Percentiles rank a stretch among this genome's conserved stretches.
phyloP scores from a whole-genome alignment of 83 land plant species.

The Picea engelmannii region DNA sequence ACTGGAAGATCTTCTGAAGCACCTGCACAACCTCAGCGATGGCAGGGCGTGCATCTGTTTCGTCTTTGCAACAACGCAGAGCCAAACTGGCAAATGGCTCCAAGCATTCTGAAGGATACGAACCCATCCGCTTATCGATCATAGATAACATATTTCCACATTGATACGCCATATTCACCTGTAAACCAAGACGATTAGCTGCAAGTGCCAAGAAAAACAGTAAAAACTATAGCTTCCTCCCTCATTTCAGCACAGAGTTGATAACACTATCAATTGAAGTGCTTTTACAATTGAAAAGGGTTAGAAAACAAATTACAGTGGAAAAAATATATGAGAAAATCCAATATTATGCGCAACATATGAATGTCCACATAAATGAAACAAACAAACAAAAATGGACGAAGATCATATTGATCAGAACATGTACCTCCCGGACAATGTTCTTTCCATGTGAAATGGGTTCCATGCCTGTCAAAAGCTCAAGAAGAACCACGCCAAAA shows the following conservation, averaged over 20 bases:
- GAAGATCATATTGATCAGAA: background rate
- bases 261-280: too few relatives aligned
- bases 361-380: background rate
- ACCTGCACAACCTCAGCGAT: constrained; percentile 69
- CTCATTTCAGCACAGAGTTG: background rate
- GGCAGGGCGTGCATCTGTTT: constrained; percentile 58
- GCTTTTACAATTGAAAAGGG: background rate
- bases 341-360: background rate
- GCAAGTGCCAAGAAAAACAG: background rate
- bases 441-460: constrained; percentile 74
- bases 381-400: too few relatives aligned
- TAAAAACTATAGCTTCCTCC: background rate
- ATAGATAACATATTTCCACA: constrained; percentile 44
- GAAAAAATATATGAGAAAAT: background rate
- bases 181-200: constrained; percentile 2
- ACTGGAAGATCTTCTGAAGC: constrained; percentile 53
- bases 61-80: constrained; percentile 57
- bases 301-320: background rate
- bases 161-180: constrained; percentile 60
- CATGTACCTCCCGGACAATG: constrained; percentile 58
- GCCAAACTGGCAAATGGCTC: constrained; percentile 59
- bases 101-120: constrained; percentile 66
- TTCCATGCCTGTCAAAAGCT: constrained; percentile 72
- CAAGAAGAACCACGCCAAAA: constrained; percentile 75
- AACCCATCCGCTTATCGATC: constrained; percentile 57